Conservation (phyloP, 2,329 filamentous ascomycete species). For the Talaromyces sp. region DNA sequence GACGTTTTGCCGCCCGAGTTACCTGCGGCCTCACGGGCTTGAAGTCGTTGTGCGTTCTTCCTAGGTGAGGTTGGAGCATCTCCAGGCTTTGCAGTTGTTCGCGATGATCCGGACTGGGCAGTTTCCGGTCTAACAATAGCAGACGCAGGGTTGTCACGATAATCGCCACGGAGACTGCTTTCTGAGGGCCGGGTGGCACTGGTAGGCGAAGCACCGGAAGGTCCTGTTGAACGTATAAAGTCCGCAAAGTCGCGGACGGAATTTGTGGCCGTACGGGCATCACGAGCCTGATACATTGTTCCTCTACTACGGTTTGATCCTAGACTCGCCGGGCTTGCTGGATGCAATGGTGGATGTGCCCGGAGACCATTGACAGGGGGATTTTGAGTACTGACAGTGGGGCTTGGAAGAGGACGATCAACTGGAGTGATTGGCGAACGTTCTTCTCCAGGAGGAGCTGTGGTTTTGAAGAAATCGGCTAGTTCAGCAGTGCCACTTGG, state of each 20-base stretch:
- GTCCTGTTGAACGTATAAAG: constrained; percentile 72
- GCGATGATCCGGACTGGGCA: constrained; percentile 11
- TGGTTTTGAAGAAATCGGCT: constrained; percentile 35
- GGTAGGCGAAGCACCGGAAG: constrained; percentile 52
- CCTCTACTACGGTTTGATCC: constrained; percentile 15
- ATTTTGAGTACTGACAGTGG: constrained; percentile 1
- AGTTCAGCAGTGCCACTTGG: constrained; percentile 30
- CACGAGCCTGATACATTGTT: constrained; percentile 53
- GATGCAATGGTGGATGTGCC: constrained; percentile 17
- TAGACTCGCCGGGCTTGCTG: constrained; percentile 8
- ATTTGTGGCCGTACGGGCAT: constrained; percentile 66
- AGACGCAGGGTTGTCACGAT: constrained; percentile 9
- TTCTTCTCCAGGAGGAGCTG: constrained; percentile 26
- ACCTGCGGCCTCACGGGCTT: constrained; percentile 67
- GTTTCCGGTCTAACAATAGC: constrained; percentile 7
- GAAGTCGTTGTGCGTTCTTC: constrained; percentile 47
- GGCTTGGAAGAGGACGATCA: constrained; percentile 13
- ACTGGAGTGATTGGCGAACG: constrained; percentile 17
- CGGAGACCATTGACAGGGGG: constrained; percentile 12
- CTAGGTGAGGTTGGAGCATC: constrained; percentile 1
- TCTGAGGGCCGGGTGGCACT: constrained; percentile 11
- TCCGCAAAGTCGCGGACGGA: constrained; percentile 80
- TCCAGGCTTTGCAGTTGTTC: constrained; percentile 7
- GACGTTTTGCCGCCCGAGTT: constrained; percentile 60
- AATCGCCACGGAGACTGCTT: neutral